These are phyloP conservation scores for Boletus tylopilopsis DNA, from an alignment of 768 basidiomycete species.

Conservation along the genomic window DNA sequence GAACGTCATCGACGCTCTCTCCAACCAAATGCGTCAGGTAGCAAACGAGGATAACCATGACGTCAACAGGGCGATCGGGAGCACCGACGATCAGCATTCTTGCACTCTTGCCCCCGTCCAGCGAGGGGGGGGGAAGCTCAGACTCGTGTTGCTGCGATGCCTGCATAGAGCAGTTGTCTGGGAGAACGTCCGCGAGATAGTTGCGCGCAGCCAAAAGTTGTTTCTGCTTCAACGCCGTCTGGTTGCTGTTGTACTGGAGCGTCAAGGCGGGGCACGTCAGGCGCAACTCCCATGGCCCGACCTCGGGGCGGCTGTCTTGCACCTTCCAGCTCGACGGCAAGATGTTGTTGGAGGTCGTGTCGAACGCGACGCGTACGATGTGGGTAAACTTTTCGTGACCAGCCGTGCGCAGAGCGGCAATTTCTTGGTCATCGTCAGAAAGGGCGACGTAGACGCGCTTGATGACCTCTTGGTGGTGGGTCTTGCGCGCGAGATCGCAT, in stretches of 20 bases:
- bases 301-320: background rate
- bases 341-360: background rate
- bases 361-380: background rate
- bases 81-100: background rate
- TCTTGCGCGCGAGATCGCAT: background rate
- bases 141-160: background rate
- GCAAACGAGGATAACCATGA: background rate
- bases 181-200: background rate
- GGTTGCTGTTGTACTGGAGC: background rate
- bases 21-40: background rate
- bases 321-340: background rate
- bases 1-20: background rate
- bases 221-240: background rate
- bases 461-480: background rate
- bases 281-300: background rate
- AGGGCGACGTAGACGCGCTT: background rate
- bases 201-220: background rate
- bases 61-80: background rate
- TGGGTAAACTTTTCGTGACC: background rate
- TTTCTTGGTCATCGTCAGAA: slow-evolving; percentile 4
- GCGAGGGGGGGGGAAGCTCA: background rate
- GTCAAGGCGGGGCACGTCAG: slow-evolving; percentile 2
- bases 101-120: background rate
- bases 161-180: no score
- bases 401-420: background rate